Conservation (phyloP, 176 grass and related monocot genomes). For the Carex littledalei region DNA sequence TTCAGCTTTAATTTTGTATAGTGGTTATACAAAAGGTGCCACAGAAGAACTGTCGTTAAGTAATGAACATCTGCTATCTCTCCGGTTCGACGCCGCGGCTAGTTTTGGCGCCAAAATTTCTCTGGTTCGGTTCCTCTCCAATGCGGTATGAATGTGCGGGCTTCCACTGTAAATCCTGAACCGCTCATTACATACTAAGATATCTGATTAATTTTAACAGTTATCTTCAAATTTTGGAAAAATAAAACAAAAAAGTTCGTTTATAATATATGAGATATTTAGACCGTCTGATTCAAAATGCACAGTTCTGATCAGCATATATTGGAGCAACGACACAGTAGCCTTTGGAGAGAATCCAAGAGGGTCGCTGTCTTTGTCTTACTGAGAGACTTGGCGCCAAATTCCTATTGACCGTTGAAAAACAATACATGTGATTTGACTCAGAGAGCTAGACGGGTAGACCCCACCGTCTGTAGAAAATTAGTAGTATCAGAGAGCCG, state of each 20-base stretch:
- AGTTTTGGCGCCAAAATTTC: constrained; percentile 7
- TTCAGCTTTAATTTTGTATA: background rate
- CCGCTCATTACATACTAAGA: no score
- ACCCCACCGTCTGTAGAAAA: background rate
- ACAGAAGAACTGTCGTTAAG: background rate
- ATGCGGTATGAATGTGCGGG: background rate
- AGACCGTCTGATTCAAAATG: background rate
- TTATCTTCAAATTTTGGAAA: no score
- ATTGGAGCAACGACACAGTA: background rate
- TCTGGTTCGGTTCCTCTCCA: background rate
- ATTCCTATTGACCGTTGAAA: constrained; percentile 10
- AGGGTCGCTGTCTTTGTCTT: background rate
- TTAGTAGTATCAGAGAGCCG: background rate
- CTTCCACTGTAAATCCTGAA: no score
- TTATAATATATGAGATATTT: no score
- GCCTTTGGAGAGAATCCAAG: background rate
- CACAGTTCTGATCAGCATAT: background rate
- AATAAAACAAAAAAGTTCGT: background rate
- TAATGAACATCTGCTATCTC: no score
- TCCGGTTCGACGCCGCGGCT: background rate
- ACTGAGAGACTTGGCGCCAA: constrained; percentile 12
- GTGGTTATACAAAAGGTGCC: background rate
- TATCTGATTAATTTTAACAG: no score
- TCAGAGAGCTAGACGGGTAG: background rate
- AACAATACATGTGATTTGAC: background rate